phyloP scores from a whole-genome alignment of 169 alveolate genomes.

The Pseudocohnilembus persalinus region DNA sequence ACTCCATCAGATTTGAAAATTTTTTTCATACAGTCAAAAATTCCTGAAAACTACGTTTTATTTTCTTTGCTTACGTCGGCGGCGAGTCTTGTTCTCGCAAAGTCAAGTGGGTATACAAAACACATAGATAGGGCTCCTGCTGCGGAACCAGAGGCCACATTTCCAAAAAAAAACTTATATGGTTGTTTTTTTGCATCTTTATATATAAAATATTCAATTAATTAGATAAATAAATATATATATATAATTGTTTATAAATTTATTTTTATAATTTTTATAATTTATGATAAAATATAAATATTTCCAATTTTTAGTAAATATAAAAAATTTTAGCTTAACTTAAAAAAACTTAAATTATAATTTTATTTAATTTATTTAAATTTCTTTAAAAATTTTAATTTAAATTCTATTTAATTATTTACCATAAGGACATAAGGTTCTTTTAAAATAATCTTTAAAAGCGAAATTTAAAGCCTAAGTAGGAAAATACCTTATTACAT shows the following conservation, averaged over 20 bases:
- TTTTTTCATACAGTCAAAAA: conserved; percentile 91
- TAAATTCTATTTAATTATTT: too few relatives aligned
- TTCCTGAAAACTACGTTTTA: conserved; percentile 93
- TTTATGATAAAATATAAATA: too few relatives aligned
- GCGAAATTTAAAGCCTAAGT: conserved; percentile 98
- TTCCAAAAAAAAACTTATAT: conserved; percentile 56
- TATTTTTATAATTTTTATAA: too few relatives aligned
- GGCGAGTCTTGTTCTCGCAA: conserved; percentile 75
- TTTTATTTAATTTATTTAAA: too few relatives aligned
- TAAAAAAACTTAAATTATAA: too few relatives aligned
- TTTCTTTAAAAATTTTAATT: too few relatives aligned
- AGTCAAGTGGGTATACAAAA: conserved; percentile 76
- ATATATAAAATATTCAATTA: too few relatives aligned
- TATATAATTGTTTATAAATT: too few relatives aligned
- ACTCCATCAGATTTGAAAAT: conserved; percentile 87
- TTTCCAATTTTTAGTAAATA: too few relatives aligned
- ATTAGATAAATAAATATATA: too few relatives aligned
- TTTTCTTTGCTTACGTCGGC: conserved; percentile 83
- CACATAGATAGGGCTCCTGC: conserved; percentile 76
- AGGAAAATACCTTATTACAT: conserved; percentile 97
- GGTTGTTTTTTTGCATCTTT: conserved; percentile 41
- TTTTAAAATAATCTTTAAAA: conserved; percentile 94
- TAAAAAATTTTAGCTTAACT: too few relatives aligned
- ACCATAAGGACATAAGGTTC: too few relatives aligned
- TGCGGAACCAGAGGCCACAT: conserved; percentile 70